These are phyloP conservation scores for Aureobasidium sp. DNA, from an alignment of 2,329 filamentous ascomycete genomes.

Conservation along the genomic window DNA sequence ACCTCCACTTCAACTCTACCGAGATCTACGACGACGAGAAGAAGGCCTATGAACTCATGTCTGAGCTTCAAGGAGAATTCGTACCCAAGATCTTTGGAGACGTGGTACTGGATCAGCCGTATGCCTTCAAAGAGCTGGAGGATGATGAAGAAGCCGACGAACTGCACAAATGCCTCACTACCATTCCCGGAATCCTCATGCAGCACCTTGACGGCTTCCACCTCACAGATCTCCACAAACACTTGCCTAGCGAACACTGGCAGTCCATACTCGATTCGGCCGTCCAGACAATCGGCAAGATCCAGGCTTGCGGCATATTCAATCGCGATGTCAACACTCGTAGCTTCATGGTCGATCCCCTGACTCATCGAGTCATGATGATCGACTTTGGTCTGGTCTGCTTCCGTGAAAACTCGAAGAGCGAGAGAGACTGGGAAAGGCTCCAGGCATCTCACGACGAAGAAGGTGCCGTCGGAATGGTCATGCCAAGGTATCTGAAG, in stretches of 20 bases:
- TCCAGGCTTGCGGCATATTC: not conserved
- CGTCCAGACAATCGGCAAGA: not conserved
- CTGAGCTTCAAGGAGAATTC: not conserved
- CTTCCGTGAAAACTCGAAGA: not conserved
- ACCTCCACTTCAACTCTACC: not conserved
- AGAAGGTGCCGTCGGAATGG: not conserved
- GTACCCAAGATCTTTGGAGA: not conserved
- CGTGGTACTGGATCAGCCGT: not conserved
- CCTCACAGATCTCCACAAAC: not conserved
- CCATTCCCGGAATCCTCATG: not conserved
- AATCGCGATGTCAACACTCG: not conserved
- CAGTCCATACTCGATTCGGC: not conserved
- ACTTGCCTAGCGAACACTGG: not conserved
- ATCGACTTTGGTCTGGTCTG: not conserved
- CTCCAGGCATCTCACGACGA: not conserved
- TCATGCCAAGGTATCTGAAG: not conserved
- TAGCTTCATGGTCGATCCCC: not conserved
- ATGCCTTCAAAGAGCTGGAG: not conserved
- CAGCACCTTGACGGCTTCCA: not conserved
- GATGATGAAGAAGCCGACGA: not conserved
- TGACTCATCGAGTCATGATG: not conserved
- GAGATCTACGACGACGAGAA: not conserved
- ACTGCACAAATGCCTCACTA: not conserved
- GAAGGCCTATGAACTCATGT: not conserved
- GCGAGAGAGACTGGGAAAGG: not conserved